Percentiles rank a stretch among this genome's conserved stretches.
phyloP scores from a whole-genome alignment of 2,329 filamentous ascomycete species.

The Nakataea oryzae region DNA sequence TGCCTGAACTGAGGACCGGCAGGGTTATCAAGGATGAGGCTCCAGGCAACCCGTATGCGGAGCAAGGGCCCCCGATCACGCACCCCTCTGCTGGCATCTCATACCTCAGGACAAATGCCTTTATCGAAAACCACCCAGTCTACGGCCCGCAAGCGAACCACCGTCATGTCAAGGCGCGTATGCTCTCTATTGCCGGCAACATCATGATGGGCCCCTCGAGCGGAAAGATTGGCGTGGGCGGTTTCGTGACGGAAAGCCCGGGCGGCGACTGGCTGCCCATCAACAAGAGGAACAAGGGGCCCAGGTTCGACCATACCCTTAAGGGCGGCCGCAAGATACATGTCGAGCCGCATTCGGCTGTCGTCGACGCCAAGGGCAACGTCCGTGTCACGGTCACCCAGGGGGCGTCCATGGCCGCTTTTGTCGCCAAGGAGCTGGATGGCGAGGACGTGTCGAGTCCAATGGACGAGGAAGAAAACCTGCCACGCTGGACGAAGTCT shows the following conservation, averaged over 20 bases:
- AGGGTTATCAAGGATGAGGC: constrained; percentile 13
- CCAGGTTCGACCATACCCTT: constrained; percentile 31
- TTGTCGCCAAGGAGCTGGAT: constrained; percentile 35
- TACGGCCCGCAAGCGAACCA: constrained; percentile 47
- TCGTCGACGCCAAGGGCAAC: constrained; percentile 38
- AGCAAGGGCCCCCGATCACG: constrained; percentile 44
- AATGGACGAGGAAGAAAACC: neutral
- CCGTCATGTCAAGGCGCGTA: constrained; percentile 36
- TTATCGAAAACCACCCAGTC: constrained; percentile 48
- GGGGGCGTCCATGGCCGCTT: constrained; percentile 22
- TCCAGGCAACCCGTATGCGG: constrained; percentile 33
- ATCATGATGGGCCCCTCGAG: constrained; percentile 11
- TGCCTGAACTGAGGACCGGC: constrained; percentile 9
- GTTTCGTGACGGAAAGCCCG: constrained; percentile 37
- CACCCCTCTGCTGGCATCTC: constrained; percentile 54
- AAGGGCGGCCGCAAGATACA: constrained; percentile 45
- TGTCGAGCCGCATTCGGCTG: constrained; percentile 31
- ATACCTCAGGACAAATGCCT: constrained; percentile 45
- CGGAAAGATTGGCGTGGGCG: constrained; percentile 40
- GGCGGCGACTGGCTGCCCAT: constrained; percentile 28
- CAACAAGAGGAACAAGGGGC: constrained; percentile 15
- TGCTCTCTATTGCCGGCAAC: constrained; percentile 15
- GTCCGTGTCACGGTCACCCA: constrained; percentile 33
- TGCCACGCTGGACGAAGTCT: neutral
- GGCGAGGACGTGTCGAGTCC: constrained; percentile 12